Evolutionary conservation across 768 basidiomycete genomes (phyloP).

Genomic region (Trametes elegans): DNA sequence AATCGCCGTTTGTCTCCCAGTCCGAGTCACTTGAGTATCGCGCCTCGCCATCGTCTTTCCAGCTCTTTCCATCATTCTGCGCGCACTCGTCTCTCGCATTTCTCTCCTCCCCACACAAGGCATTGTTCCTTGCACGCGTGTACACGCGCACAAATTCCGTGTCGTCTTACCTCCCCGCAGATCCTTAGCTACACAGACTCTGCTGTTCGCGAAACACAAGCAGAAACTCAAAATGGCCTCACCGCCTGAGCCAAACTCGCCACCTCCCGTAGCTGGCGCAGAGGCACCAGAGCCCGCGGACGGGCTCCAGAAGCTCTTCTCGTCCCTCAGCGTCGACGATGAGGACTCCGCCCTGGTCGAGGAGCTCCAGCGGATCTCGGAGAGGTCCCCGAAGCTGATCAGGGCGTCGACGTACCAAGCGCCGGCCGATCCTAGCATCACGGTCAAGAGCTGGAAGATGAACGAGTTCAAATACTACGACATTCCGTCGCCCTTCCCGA

Average conservation of each 20-base stretch:
- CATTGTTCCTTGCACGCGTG: too few species aligned
- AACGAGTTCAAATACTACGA: conserved; percentile 94
- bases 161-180: background rate
- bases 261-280: background rate
- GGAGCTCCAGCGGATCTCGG: conserved; percentile 50
- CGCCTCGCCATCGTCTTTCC: background rate
- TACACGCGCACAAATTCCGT: too few species aligned
- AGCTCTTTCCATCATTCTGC: conserved; percentile 7
- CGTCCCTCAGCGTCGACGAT: background rate
- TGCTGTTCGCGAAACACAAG: background rate
- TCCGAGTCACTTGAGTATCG: background rate
- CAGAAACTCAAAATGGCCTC: conserved; percentile 1
- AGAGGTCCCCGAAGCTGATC: conserved; percentile 62
- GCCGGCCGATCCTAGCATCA: conserved; percentile 52
- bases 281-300: background rate
- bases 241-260: background rate
- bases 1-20: background rate
- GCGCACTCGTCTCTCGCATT: background rate
- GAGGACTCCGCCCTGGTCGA: conserved; percentile 62
- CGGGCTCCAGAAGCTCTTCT: conserved; percentile 1
- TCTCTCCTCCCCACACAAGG: background rate
- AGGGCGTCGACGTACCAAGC: conserved; percentile 54
- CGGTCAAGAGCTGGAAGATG: conserved; percentile 92
- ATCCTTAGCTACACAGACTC: background rate
- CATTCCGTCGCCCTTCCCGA: conserved; percentile 89